Conservation (phyloP, 1,284 basidiomycete species). For the Rhodotorula sp. region DNA sequence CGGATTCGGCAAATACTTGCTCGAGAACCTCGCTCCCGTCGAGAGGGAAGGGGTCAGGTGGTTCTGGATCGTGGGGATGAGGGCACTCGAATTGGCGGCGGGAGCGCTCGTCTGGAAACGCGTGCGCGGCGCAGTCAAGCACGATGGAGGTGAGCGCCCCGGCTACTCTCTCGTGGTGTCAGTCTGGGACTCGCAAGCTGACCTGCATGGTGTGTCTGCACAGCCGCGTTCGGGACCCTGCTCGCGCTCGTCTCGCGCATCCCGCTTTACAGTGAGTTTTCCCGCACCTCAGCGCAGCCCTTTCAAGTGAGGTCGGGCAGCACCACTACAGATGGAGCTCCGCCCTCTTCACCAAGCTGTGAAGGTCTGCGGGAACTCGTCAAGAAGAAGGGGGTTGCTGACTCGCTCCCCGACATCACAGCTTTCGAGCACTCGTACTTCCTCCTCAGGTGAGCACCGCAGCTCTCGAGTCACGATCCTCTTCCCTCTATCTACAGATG, state of each 20-base stretch:
- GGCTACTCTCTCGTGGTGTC: too few species aligned
- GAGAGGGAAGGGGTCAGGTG: slow-evolving; percentile 40
- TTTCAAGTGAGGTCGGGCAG: too few species aligned
- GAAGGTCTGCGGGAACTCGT: background rate
- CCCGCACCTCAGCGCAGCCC: too few species aligned
- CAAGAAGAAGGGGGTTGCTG: too few species aligned
- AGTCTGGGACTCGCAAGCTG: too few species aligned
- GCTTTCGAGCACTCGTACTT: slow-evolving; percentile 39
- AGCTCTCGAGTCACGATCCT: too few species aligned
- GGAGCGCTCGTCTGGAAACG: slow-evolving; percentile 33
- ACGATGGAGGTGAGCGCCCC: slow-evolving; percentile 29
- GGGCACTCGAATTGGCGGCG: slow-evolving; percentile 30
- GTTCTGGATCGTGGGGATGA: slow-evolving; percentile 32
- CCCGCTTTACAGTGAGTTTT: slow-evolving; percentile 24
- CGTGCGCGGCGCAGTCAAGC: slow-evolving; percentile 16
- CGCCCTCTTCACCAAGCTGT: too few species aligned
- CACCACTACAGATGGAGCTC: too few species aligned
- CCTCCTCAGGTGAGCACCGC: slow-evolving; percentile 23
- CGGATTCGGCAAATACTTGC: slow-evolving; percentile 24
- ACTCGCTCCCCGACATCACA: background rate
- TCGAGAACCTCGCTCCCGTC: slow-evolving; percentile 40
- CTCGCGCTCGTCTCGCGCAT: slow-evolving; percentile 29
- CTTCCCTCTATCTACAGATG: too few species aligned
- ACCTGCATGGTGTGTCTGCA: too few species aligned
- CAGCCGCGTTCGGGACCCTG: slow-evolving; percentile 32